Evolutionary conservation across 1,284 basidiomycete species (phyloP).

Genomic region (Trichosporon coremiiforme): DNA sequence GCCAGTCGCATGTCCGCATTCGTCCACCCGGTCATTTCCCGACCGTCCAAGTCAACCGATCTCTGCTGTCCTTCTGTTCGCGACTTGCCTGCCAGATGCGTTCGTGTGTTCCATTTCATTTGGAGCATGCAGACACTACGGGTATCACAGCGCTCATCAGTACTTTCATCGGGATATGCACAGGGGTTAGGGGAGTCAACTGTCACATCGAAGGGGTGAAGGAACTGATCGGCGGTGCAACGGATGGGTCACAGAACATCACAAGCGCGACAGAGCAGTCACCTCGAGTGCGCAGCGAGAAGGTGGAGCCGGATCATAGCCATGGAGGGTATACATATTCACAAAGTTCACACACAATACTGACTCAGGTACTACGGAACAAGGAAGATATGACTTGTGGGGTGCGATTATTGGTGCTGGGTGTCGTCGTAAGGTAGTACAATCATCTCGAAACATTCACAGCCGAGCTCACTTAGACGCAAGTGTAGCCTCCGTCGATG

Average conservation of each 20-base stretch:
- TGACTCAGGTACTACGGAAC: not conserved
- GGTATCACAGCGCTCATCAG: not conserved
- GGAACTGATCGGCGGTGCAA: not conserved
- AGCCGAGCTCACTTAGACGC: conserved; percentile 24
- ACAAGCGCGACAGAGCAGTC: not conserved
- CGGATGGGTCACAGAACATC: not conserved
- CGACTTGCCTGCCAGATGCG: not conserved
- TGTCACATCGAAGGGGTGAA: not conserved
- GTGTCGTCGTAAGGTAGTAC: not conserved
- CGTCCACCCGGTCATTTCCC: conserved; percentile 3
- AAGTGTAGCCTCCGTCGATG: conserved; percentile 40
- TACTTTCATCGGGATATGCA: not conserved
- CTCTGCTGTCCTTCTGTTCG: not conserved
- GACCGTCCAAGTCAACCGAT: not conserved
- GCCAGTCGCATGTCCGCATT: not conserved
- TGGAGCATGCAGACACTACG: conserved; percentile 2
- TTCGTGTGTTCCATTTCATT: not conserved
- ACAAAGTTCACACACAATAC: not conserved
- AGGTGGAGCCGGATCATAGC: not conserved
- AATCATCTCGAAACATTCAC: not conserved
- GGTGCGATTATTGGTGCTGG: not conserved
- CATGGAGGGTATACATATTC: conserved; percentile 8
- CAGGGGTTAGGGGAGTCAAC: not conserved
- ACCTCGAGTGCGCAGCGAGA: not conserved
- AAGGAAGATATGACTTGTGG: not conserved